A percentile compares a stretch with the other conserved stretches of the same genome.
These are phyloP conservation scores for Echium plantagineum DNA, from an alignment of 257 asterid genomes.

Conservation along the genomic window DNA sequence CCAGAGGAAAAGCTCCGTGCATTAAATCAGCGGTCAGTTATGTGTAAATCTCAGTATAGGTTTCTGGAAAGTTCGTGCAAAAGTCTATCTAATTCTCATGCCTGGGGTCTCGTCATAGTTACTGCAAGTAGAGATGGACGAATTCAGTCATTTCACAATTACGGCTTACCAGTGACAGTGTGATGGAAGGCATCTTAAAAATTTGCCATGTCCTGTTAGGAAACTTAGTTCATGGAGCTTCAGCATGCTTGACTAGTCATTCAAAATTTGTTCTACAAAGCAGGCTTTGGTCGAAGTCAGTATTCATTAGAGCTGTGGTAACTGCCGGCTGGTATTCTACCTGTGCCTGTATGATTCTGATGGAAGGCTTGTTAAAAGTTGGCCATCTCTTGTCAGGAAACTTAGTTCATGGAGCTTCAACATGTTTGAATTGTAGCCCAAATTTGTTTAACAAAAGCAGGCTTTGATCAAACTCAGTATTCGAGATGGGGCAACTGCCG, in stretches of 20 bases:
- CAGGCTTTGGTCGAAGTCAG: too few relatives aligned
- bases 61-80: conserved; percentile 56
- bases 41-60: conserved; percentile 59
- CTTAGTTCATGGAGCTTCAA: background rate
- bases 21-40: conserved; percentile 27
- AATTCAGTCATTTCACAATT: conserved; percentile 74
- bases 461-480: too few relatives aligned
- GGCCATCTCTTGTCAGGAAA: background rate
- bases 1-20: conserved; percentile 87
- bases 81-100: conserved; percentile 48
- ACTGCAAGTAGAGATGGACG: conserved; percentile 85
- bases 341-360: conserved; percentile 36
- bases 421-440: conserved; percentile 10
- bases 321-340: conserved; percentile 9
- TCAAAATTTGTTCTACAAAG: too few relatives aligned
- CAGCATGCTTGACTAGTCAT: conserved; percentile 14
- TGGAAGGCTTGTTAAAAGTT: conserved; percentile 5
- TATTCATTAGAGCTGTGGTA: too few relatives aligned
- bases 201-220: background rate
- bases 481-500: too few relatives aligned
- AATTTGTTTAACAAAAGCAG: too few relatives aligned
- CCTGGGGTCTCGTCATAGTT: conserved; percentile 82
- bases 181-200: too few relatives aligned
- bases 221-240: background rate
- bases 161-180: conserved; percentile 64